Percentiles rank a stretch among this genome's conserved stretches.
phyloP scores from a whole-genome alignment of 345 rosid species.

The Microthlaspi erraticum region DNA sequence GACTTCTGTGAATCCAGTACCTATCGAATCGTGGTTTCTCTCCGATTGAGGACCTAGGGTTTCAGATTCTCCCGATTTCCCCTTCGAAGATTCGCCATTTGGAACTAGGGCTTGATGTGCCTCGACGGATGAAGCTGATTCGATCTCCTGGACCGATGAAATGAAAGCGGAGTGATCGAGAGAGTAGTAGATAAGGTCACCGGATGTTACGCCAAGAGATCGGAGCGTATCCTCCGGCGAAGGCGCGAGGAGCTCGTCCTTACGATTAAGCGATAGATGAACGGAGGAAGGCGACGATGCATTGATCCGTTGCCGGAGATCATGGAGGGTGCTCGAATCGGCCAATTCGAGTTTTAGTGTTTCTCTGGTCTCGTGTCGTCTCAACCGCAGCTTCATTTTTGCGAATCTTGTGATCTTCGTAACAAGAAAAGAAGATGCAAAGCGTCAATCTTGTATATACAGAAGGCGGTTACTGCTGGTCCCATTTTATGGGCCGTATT shows the following conservation, averaged over 20 bases:
- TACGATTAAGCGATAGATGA: slow-evolving; percentile 72
- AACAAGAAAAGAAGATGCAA: neutral
- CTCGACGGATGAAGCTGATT: neutral
- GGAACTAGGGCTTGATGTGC: neutral
- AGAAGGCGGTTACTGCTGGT: no score
- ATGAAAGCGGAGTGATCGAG: slow-evolving; percentile 38
- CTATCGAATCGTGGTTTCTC: slow-evolving; percentile 29
- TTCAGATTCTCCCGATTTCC: slow-evolving; percentile 13
- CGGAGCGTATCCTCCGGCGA: slow-evolving; percentile 54
- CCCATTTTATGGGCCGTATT: no score
- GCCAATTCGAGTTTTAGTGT: slow-evolving; percentile 60
- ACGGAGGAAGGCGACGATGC: slow-evolving; percentile 46
- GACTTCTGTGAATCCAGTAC: slow-evolving; percentile 19
- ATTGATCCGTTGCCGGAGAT: slow-evolving; percentile 51
- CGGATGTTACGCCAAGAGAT: slow-evolving; percentile 68
- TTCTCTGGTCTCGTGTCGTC: slow-evolving; percentile 58
- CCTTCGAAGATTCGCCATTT: neutral
- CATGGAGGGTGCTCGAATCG: slow-evolving; percentile 41
- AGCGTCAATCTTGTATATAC: no score
- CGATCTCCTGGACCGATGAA: slow-evolving; percentile 2
- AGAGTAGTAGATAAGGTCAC: slow-evolving; percentile 73
- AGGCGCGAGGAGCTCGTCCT: slow-evolving; percentile 58
- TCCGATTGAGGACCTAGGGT: slow-evolving; percentile 8
- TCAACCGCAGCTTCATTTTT: slow-evolving; percentile 68
- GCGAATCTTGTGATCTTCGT: neutral